Evolutionary conservation across 805 yeast genomes (phyloP), one percentile per base, ranked within the genome.

Genomic region (Suhomyces vadensis): DNA sequence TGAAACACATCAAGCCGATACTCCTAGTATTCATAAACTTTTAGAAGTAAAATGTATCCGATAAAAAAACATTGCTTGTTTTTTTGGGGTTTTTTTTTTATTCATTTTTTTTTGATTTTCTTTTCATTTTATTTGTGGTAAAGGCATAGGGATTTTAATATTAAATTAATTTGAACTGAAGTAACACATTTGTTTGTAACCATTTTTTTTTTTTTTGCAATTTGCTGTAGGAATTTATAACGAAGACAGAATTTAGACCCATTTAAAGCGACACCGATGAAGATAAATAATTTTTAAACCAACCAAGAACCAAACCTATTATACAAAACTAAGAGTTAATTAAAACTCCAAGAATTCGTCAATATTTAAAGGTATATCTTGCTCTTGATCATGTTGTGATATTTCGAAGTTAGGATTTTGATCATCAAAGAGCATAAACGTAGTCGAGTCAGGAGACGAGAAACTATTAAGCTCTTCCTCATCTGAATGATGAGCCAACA

Each of bases 321-420:
- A 5, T 20, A n/a, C 11, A n/a, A 37, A 37, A 3, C 21, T 14
- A 41, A 19, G 13, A 22, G 24, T 16, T 13, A 37, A 35, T 49
- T 54, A 61, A 44, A 61, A 53, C 36, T 64, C 57, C 53, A 64
- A 63, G 46, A 59, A 64, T 46, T 64, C 68, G 27, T 63, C 66
- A 27, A 64, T 54, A 41, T 64, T 58, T 39, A 62, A 49, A 29
- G 49, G 48, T 31, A 43, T 42, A 37, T 54, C 60, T 40, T 49
- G 37, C 17, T 40, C 43, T 13, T 31, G 27, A 11, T 40, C 38
- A 5, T 37, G 26, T 11, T 31, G 43, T 29, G 33, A 6, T 25
- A 41, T 5, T n/a, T 41, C 37, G 25, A 19, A 24, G 19, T 24
- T 24, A 10, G 42, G 20, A 29, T 21, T 16, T 26, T 41, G 39